A percentile compares a stretch with the other conserved stretches of the same genome.
Evolutionary conservation across 2,329 filamentous ascomycete genomes (phyloP).

Genomic region (Uncinocarpus reesii): DNA sequence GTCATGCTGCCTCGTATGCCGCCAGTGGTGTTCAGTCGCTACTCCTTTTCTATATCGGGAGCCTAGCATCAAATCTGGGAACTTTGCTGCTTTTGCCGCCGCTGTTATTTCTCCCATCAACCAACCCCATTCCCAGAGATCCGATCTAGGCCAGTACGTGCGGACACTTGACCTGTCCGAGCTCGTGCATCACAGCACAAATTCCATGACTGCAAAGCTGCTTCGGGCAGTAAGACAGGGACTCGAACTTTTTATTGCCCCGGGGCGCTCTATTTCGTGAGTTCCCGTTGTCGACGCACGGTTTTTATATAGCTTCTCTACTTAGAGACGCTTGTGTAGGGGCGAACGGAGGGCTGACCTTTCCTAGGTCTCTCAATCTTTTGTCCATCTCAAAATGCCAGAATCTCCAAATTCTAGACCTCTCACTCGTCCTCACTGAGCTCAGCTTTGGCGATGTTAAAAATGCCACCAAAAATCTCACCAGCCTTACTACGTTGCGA

Average conservation of each 20-base stretch:
- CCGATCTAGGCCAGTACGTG: constrained; percentile 42
- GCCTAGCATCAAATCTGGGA: constrained; percentile 43
- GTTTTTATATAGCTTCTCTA: neutral
- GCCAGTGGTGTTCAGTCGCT: constrained; percentile 48
- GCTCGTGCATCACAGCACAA: constrained; percentile 51
- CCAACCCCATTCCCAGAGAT: constrained; percentile 38
- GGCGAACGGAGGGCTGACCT: neutral
- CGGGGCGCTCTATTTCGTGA: constrained; percentile 48
- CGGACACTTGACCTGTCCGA: constrained; percentile 43
- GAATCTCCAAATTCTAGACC: constrained; percentile 41
- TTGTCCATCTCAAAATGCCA: constrained; percentile 47
- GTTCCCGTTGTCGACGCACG: constrained; percentile 29
- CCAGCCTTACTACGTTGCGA: constrained; percentile 36
- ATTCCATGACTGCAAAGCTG: constrained; percentile 48
- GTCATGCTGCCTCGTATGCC: constrained; percentile 44
- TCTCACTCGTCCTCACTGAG: constrained; percentile 44
- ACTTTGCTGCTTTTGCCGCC: constrained; percentile 45
- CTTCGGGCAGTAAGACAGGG: constrained; percentile 44
- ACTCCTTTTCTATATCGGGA: constrained; percentile 43
- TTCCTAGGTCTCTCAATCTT: constrained; percentile 42
- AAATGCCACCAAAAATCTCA: constrained; percentile 41
- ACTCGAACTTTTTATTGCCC: constrained; percentile 47
- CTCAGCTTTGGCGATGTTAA: constrained; percentile 43
- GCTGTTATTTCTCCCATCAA: constrained; percentile 47
- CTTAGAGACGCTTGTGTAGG: too few species aligned